Percentiles rank a stretch among this genome's conserved stretches.
Conservation (phyloP, 2,329 filamentous ascomycete species). For the Verticillium alfalfae region DNA sequence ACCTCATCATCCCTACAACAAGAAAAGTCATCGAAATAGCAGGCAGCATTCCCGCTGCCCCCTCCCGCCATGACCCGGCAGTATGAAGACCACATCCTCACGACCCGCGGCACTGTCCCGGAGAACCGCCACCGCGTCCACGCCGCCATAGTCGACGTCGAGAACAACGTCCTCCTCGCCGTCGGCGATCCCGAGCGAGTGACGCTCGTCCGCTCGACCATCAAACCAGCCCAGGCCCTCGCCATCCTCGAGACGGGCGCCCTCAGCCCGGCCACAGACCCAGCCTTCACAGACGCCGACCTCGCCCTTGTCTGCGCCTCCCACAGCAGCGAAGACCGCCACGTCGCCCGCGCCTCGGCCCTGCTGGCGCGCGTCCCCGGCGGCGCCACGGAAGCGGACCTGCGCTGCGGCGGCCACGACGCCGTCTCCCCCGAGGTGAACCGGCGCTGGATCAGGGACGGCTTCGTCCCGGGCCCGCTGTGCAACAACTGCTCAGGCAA, state of each 20-base stretch:
- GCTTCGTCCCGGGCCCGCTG: constrained; percentile 27
- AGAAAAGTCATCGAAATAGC: too few relatives aligned
- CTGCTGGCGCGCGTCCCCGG: constrained; percentile 28
- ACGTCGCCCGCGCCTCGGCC: constrained; percentile 25
- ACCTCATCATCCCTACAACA: too few relatives aligned
- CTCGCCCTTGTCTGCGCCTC: constrained; percentile 42
- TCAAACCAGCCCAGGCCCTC: constrained; percentile 39
- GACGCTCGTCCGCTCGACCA: constrained; percentile 37
- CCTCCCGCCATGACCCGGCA: neutral
- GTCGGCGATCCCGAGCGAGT: constrained; percentile 33
- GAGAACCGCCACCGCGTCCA: constrained; percentile 40
- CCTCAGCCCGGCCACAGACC: constrained; percentile 20
- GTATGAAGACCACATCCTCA: constrained; percentile 23
- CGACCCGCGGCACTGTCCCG: constrained; percentile 29
- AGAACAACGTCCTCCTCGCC: constrained; percentile 28
- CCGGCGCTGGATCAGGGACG: constrained; percentile 29
- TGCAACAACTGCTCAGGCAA: constrained; percentile 44
- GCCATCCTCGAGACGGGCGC: constrained; percentile 35
- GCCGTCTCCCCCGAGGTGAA: constrained; percentile 27
- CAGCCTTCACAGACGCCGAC: constrained; percentile 29
- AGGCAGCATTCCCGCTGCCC: too few relatives aligned
- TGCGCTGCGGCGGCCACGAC: constrained; percentile 36
- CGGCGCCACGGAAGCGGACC: constrained; percentile 23
- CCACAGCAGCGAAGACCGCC: constrained; percentile 35
- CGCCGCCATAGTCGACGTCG: constrained; percentile 30